Evolutionary conservation across 306 rosid genomes (phyloP).

Genomic region (Boehmeria nivea): DNA sequence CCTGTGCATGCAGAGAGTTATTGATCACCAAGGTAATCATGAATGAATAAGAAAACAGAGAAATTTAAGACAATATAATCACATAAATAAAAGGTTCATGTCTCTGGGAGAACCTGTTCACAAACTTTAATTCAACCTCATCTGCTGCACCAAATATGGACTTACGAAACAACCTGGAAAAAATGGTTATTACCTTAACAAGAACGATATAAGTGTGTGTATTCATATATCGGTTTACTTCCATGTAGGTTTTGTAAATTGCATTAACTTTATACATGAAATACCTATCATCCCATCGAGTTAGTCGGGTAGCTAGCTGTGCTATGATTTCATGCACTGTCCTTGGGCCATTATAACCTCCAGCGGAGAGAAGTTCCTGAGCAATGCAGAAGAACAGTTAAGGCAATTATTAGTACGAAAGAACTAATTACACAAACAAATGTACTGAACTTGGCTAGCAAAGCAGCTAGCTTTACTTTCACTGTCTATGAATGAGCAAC

Average conservation of each 20-base stretch:
- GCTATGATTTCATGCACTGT: slow-evolving; percentile 93
- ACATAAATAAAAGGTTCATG: neutral
- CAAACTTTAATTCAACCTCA: slow-evolving; percentile 85
- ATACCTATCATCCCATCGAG: slow-evolving; percentile 99
- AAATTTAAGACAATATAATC: neutral
- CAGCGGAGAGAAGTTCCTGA: slow-evolving; percentile 81
- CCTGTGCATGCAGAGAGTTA: slow-evolving; percentile 39
- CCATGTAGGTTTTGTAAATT: slow-evolving; percentile 2
- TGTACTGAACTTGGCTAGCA: neutral
- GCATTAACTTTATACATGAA: slow-evolving; percentile 6
- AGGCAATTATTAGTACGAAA: slow-evolving; percentile 2
- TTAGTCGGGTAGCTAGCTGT: slow-evolving; percentile 65
- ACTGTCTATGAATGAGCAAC: slow-evolving; percentile 35
- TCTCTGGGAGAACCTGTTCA: slow-evolving; percentile 68
- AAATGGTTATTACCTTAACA: slow-evolving; percentile 6
- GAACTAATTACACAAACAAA: neutral
- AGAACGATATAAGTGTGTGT: neutral
- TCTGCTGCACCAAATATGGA: slow-evolving; percentile 90
- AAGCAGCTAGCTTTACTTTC: neutral
- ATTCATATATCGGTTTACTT: neutral
- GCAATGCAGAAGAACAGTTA: slow-evolving; percentile 18
- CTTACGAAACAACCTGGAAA: slow-evolving; percentile 81
- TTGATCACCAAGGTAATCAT: slow-evolving; percentile 4
- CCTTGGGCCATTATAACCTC: slow-evolving; percentile 74
- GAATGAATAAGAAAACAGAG: neutral